Evolutionary conservation across 2,329 filamentous ascomycete species (phyloP).

Genomic region (Periglandula ipomoeae): DNA sequence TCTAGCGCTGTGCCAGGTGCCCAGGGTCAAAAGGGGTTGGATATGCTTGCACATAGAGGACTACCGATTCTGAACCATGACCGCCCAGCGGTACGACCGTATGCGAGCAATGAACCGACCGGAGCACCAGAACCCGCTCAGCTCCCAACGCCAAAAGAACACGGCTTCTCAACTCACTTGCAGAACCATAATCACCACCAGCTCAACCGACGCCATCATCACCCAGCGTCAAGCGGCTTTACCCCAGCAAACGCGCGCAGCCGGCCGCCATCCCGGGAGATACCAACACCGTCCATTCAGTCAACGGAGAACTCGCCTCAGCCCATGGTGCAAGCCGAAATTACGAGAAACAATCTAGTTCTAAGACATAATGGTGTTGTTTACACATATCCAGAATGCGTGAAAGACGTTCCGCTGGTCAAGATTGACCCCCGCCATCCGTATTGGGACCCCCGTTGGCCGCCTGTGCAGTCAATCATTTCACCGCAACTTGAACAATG

Average conservation of each 20-base stretch:
- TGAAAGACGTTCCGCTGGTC: conserved; percentile 42
- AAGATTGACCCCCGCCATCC: conserved; percentile 41
- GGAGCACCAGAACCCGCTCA: conserved; percentile 15
- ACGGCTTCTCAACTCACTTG: conserved; percentile 6
- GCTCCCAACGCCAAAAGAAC: conserved; percentile 18
- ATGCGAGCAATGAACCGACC: conserved; percentile 1
- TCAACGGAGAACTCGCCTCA: conserved; percentile 20
- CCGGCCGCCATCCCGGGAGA: conserved; percentile 19
- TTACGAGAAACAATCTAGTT: conserved; percentile 35
- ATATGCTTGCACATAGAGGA: conserved; percentile 3
- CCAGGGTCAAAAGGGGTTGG: background rate
- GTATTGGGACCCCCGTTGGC: conserved; percentile 49
- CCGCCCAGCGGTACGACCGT: background rate
- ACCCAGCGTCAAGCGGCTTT: conserved; percentile 15
- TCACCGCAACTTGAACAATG: conserved; percentile 36
- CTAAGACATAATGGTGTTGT: conserved; percentile 39
- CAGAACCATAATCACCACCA: background rate
- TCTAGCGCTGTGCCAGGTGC: background rate
- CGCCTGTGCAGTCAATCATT: conserved; percentile 33
- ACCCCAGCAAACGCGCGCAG: conserved; percentile 22
- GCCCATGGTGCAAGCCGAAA: conserved; percentile 21
- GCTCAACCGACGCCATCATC: background rate
- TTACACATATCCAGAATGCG: conserved; percentile 42
- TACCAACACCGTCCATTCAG: conserved; percentile 18
- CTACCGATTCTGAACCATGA: conserved; percentile 2